Evolutionary conservation across 2,329 filamentous ascomycete genomes (phyloP), one percentile per base, ranked within the genome.

Genomic region (Monosporascus sp.): DNA sequence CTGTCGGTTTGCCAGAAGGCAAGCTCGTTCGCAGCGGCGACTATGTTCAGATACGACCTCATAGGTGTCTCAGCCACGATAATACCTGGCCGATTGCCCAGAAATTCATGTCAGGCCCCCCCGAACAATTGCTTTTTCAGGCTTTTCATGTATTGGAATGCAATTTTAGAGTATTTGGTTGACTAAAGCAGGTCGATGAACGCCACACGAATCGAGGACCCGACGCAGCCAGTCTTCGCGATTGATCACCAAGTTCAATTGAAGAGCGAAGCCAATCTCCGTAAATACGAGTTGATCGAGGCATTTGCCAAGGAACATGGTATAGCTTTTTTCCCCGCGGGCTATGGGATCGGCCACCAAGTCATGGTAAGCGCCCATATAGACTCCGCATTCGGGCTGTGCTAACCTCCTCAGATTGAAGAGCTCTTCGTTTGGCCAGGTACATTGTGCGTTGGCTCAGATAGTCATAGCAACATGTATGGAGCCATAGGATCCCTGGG

Each of bases 241-340:
- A 72, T 96, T 2, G 91, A 96, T 64, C 92, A 96, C 66, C 90
- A 96, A 62, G 88, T 96, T 0, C 89, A 94, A 67, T 93, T 94
- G 70, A 89, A 86, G 71, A 83, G 76, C 53, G 85, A 89, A 56
- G 74, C 82, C 58, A 96, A 96, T 64, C 22, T 24, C 22, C 22
- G 86, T 64, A 96, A 96, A 66, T 96, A 96, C 70, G 67, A 70
- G 18, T 81, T 87, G 64, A 96, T 96, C 50, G 84, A 93, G 66
- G 79, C 85, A 57, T 96, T 97, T 72, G 92, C 89, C 1, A 78
- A 80, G 65, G 78, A 83, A 56, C 89, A 96, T 54, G 88, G 87
- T 3, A 80, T 94, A 1, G 77, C 85, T 55, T 90, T 92, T 67
- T 95, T 87, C 63, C 85, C 85, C 1, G 87, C 89, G 1, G 89